Conservation (phyloP, 2,329 filamentous ascomycete genomes). For the Madurella mycetomatis region DNA sequence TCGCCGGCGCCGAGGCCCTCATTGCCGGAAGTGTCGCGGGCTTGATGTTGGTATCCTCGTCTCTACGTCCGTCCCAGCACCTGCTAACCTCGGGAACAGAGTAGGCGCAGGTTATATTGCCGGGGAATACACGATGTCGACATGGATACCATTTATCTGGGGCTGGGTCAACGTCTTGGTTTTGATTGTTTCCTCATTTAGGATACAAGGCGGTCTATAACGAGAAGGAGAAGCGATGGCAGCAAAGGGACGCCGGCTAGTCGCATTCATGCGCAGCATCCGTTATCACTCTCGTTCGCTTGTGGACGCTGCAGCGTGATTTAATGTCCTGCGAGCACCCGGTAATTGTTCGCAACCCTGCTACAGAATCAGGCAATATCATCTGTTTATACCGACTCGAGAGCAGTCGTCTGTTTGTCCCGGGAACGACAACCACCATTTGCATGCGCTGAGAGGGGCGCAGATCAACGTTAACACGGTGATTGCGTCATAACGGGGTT, state of each 20-base stretch:
- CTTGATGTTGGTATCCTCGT: conserved; percentile 57
- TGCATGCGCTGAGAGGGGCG: too few relatives aligned
- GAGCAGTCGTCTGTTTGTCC: not conserved
- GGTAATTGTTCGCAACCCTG: too few relatives aligned
- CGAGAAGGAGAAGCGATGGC: not conserved
- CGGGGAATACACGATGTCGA: conserved; percentile 86
- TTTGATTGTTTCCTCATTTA: conserved; percentile 81
- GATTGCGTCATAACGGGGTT: conserved; percentile 22
- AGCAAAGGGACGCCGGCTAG: not conserved
- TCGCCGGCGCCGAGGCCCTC: conserved; percentile 72
- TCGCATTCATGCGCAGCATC: too few relatives aligned
- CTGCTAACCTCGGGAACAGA: conserved; percentile 38
- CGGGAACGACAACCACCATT: not conserved
- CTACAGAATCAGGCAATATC: too few relatives aligned
- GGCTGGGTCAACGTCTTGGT: conserved; percentile 77
- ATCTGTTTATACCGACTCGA: too few relatives aligned
- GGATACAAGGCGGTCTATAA: conserved; percentile 82
- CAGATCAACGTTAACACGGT: not conserved
- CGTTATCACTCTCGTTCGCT: too few relatives aligned
- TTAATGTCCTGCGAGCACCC: too few relatives aligned
- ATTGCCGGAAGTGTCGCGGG: conserved; percentile 79
- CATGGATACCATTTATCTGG: conserved; percentile 91
- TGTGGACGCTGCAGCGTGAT: too few relatives aligned
- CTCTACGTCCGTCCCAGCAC: not conserved
- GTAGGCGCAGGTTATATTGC: conserved; percentile 75